Percentiles rank a stretch among this genome's conserved stretches.
These are phyloP conservation scores for Cyathus pygmaeus DNA, from an alignment of 1,284 basidiomycete species.

Conservation along the genomic window DNA sequence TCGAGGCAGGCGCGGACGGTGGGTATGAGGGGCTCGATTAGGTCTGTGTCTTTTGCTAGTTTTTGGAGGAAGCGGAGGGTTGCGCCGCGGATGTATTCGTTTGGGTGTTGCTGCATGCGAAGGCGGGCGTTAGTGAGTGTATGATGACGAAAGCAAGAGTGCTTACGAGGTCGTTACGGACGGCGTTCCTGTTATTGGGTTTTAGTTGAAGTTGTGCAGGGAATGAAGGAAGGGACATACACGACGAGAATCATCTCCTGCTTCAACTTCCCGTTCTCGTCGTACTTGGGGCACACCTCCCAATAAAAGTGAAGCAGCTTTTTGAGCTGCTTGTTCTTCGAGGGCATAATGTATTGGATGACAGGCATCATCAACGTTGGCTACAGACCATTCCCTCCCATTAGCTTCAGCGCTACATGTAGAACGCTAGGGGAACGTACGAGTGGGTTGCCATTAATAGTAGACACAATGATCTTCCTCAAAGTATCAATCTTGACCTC, in stretches of 20 bases:
- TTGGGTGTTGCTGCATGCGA: conserved; percentile 89
- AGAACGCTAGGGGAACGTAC: conserved; percentile 47
- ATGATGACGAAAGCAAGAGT: background rate
- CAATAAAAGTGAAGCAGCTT: conserved; percentile 99
- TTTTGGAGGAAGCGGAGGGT: conserved; percentile 98
- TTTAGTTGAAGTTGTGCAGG: too few relatives aligned
- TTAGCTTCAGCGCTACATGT: background rate
- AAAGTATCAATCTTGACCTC: conserved; percentile 98
- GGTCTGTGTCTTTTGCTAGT: conserved; percentile 91
- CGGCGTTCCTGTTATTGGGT: conserved; percentile 82
- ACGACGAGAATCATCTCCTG: conserved; percentile 99
- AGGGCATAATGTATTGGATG: conserved; percentile 97
- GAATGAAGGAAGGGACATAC: conserved; percentile 61
- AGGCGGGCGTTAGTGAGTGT: background rate
- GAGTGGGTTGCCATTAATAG: conserved; percentile 93
- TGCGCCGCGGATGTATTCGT: conserved; percentile 98
- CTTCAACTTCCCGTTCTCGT: conserved; percentile 97
- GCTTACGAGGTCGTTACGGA: conserved; percentile 93
- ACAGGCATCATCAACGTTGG: conserved; percentile 96
- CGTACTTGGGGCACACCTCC: conserved; percentile 99
- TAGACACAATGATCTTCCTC: conserved; percentile 94
- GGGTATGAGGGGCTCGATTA: conserved; percentile 96
- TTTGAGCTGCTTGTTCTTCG: conserved; percentile 96
- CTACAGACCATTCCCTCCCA: conserved; percentile 48
- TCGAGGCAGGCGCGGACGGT: conserved; percentile 95